phyloP scores from a whole-genome alignment of 805 yeast species.

The Saccharomycopsis vini region DNA sequence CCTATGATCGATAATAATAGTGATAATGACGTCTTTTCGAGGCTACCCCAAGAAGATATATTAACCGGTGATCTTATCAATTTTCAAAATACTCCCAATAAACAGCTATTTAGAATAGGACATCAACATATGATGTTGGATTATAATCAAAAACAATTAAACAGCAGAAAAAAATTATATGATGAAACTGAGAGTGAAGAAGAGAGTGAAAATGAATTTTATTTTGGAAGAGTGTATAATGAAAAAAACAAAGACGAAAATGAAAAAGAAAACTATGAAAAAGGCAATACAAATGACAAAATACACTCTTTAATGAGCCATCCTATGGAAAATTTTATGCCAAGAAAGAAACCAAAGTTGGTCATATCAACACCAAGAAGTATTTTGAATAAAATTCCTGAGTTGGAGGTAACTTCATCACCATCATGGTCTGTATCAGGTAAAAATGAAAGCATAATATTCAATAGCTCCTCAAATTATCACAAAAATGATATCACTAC shows the following conservation, averaged over 20 bases:
- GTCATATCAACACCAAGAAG: constrained; percentile 19
- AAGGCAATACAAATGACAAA: too few relatives aligned
- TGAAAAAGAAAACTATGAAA: too few relatives aligned
- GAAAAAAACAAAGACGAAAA: too few relatives aligned
- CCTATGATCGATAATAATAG: constrained; percentile 14
- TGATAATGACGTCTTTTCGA: constrained; percentile 15
- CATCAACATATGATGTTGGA: background rate
- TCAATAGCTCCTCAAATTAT: constrained; percentile 19
- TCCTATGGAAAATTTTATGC: background rate
- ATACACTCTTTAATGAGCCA: constrained; percentile 19
- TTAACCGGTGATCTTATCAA: background rate
- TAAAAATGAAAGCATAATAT: constrained; percentile 30
- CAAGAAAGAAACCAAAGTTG: background rate
- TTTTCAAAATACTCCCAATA: constrained; percentile 7
- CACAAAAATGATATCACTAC: background rate
- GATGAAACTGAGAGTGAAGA: constrained; percentile 14
- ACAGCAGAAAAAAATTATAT: constrained; percentile 11
- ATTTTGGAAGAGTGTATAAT: constrained; percentile 9
- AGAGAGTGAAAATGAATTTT: constrained; percentile 13
- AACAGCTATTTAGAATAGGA: constrained; percentile 8
- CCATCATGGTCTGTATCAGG: constrained; percentile 35
- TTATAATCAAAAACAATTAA: background rate
- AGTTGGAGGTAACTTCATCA: constrained; percentile 30
- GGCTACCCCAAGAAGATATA: background rate
- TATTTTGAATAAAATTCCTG: constrained; percentile 26